Evolutionary conservation across 78 protist species (phyloP), one percentile per base, ranked within the genome.

Genomic region (Dictyostelium citrinum): DNA sequence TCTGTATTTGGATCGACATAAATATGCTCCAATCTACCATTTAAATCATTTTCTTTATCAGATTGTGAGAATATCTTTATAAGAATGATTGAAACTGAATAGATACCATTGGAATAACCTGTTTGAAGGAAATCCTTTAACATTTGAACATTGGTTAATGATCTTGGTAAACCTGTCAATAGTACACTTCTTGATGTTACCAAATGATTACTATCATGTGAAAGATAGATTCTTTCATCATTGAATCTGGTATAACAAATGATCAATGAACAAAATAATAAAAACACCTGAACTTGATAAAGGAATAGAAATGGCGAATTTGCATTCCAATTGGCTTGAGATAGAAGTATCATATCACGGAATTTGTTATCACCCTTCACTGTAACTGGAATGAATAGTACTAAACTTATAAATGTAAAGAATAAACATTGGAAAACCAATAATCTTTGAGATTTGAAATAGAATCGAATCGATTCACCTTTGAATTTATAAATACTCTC

Each of bases 281-380:
- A 20, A 31, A 61, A 0, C 17, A 61, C 35, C 20, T 37, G 58
- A 1, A 45, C 80, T 78, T 76, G 85, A 78, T 78, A 88, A 0
- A 78, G 8, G 35, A 55, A 88, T 27, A 88, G 27, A 51, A 31
- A 51, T 9, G 86, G 24, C 35, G 93, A 88, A 20, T 78, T 74
- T 31, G 35, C 16, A 37, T 46, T 77, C 93, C 93, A 88, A 78
- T 88, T 88, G 24, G 85, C 55, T 88, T 88, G 93, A 24, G 93
- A 49, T 2, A 78, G 33, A 29, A 22, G 6, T 64, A 78, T 78
- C 6, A 78, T 5, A 37, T 68, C 93, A 11, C 17, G 6, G 4
- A 88, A 33, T 8, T 67, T 27, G 49, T 88, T 78, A 46, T 88
- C 81, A 35, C 93, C 93, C 14, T 70, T 17, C 5, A 67, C 45